Evolutionary conservation across 1,284 basidiomycete species (phyloP).

Genomic region (Pseudozyma hubeiensis): DNA sequence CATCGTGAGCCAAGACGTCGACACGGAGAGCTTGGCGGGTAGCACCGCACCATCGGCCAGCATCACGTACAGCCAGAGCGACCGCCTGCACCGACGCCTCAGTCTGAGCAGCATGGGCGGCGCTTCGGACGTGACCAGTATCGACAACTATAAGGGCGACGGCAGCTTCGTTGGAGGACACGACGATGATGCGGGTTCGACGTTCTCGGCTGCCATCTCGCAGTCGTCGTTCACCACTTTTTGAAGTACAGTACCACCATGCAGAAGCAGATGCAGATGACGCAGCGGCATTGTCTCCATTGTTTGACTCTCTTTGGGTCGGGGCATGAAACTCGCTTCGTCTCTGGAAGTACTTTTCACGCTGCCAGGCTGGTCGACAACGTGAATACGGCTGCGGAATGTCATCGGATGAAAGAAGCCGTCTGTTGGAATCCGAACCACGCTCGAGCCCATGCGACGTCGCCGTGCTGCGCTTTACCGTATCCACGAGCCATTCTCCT

Average conservation of each 20-base stretch:
- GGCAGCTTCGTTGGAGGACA: slow-evolving; percentile 49
- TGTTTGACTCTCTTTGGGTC: too few species aligned
- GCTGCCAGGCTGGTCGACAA: too few species aligned
- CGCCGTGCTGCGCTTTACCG: too few species aligned
- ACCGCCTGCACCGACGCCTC: slow-evolving; percentile 53
- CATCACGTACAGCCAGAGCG: slow-evolving; percentile 62
- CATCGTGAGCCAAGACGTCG: slow-evolving; percentile 60
- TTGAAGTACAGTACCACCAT: slow-evolving; percentile 13
- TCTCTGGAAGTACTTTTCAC: too few species aligned
- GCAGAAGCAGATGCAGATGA: background rate
- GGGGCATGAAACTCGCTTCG: too few species aligned
- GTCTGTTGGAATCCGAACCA: too few species aligned
- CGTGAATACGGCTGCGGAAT: too few species aligned
- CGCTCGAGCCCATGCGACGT: too few species aligned
- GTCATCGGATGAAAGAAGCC: too few species aligned
- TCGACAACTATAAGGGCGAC: slow-evolving; percentile 58
- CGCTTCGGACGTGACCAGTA: slow-evolving; percentile 51
- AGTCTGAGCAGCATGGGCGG: slow-evolving; percentile 50
- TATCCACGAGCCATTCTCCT: too few species aligned
- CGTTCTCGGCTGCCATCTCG: slow-evolving; percentile 60
- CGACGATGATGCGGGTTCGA: slow-evolving; percentile 56
- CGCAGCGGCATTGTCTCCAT: too few species aligned
- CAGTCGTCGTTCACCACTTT: slow-evolving; percentile 65
- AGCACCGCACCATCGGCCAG: slow-evolving; percentile 38
- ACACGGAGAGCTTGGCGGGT: slow-evolving; percentile 44